A percentile compares a stretch with the other conserved stretches of the same genome.
Evolutionary conservation across 2,329 filamentous ascomycete genomes (phyloP).

Genomic region (Aspergillus alliaceus): DNA sequence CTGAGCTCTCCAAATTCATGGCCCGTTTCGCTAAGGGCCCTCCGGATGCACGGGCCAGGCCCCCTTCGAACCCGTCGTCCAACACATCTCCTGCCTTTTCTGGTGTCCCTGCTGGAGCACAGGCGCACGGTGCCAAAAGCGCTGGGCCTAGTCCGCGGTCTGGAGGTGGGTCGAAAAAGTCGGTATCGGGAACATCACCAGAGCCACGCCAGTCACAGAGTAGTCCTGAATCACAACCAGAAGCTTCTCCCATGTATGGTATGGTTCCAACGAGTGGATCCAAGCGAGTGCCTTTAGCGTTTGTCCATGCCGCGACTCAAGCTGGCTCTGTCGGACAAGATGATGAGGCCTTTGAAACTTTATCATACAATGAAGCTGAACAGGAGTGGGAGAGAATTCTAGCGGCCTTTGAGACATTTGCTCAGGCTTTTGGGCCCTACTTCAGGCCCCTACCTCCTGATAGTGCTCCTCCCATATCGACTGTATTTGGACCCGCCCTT

Average conservation of each 20-base stretch:
- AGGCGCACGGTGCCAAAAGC: background rate
- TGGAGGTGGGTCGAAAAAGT: constrained; percentile 6
- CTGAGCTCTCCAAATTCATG: constrained; percentile 47
- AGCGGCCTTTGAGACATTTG: constrained; percentile 44
- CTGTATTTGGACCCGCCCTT: constrained; percentile 79
- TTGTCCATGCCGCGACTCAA: constrained; percentile 49
- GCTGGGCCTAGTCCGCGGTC: constrained; percentile 12
- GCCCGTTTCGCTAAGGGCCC: constrained; percentile 26
- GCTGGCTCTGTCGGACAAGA: constrained; percentile 19
- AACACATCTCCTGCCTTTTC: constrained; percentile 6
- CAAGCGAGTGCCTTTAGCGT: constrained; percentile 51
- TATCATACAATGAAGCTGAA: constrained; percentile 67
- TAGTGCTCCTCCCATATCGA: constrained; percentile 58
- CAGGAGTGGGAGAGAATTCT: constrained; percentile 68
- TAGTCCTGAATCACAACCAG: constrained; percentile 6
- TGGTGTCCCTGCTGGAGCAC: constrained; percentile 10
- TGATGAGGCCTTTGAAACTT: constrained; percentile 61
- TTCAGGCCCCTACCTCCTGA: constrained; percentile 76
- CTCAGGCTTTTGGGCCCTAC: constrained; percentile 65
- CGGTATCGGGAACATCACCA: constrained; percentile 2
- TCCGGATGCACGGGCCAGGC: constrained; percentile 10
- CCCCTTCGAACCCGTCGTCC: constrained; percentile 1
- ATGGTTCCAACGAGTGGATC: constrained; percentile 48
- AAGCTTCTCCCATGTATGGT: constrained; percentile 46
- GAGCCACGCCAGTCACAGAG: constrained; percentile 14